These are phyloP conservation scores for Cercis canadensis DNA, from an alignment of 306 rosid genomes.

Conservation along the genomic window DNA sequence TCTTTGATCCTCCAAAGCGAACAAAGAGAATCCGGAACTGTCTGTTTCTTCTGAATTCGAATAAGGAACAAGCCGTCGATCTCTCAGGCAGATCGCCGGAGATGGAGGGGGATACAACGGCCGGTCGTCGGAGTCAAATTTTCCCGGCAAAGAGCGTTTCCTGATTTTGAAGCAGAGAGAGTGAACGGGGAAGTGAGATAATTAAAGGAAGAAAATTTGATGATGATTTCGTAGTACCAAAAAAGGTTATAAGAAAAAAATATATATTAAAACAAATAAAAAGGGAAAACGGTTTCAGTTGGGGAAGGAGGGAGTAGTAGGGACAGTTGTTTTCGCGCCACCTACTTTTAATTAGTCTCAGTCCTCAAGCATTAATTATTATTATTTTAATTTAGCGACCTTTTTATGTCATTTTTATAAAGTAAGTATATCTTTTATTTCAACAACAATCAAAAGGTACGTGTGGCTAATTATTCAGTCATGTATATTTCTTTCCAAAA, in stretches of 20 bases:
- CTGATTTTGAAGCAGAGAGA: conserved; percentile 30
- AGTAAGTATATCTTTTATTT: too few species aligned
- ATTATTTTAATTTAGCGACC: background rate
- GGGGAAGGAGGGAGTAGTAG: conserved; percentile 38
- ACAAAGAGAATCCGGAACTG: background rate
- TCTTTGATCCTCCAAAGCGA: conserved; percentile 7
- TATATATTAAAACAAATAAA: background rate
- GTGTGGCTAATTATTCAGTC: too few species aligned
- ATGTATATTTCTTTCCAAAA: too few species aligned
- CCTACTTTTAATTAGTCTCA: conserved; percentile 43
- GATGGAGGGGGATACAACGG: background rate
- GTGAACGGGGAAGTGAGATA: conserved; percentile 14
- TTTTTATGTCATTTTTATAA: too few species aligned
- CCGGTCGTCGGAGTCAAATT: conserved; percentile 37
- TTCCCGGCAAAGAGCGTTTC: conserved; percentile 40
- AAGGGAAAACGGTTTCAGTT: conserved; percentile 62
- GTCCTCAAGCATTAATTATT: conserved; percentile 17
- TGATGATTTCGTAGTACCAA: conserved; percentile 23
- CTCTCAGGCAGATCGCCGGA: conserved; percentile 16
- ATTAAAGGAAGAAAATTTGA: conserved; percentile 17
- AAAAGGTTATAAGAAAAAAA: background rate
- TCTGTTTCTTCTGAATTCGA: conserved; percentile 16
- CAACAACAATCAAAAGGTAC: too few species aligned
- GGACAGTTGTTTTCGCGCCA: conserved; percentile 75
- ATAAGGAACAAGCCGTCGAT: background rate